Base-by-base conservation (phyloP, 306 rosid genomes). In the Medicago truncatula region DNA sequence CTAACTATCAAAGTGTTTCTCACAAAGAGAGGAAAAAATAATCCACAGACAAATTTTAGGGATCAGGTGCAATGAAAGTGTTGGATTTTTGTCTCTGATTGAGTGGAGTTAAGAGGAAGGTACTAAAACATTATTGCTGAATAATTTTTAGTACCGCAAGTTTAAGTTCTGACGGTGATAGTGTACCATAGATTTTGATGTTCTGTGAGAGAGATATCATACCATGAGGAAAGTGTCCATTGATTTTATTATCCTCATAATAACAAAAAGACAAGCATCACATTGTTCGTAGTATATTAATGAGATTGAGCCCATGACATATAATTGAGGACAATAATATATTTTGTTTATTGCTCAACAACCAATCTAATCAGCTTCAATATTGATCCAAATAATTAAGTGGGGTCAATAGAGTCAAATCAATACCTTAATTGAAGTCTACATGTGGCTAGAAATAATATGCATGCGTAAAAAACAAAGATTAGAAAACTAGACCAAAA, bases 241-340 rank as follows among this genome's bases (percentile, higher is more conserved):
- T 70, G 70, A 83, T 79, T 76, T 76, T 20, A 16, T 80, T 76
- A 46, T 69, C 62, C 61, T 61, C 53, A 41, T 76, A 76, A 40
- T 72, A 52, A 68, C 16, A 18, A 66, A 52, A 72, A 67, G 65
- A 76, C 62, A 77, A 67, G 28, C 57, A 77, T 73, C 68, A 20
- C n/a, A 63, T 43, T 20, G 80, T 80, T 69, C 70, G 50, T 72
- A 72, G 82, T 43, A 80, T 68, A 44, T 73, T 57, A 61, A 21
- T 71, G 76, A 73, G 67, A 76, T 65, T 80, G 46, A 76, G 47
- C 74, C 77, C 84, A 61, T 72, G 28, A 80, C 18, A 28, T 53
- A 73, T 71, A 67, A 80, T 76, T 80, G 79, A 79, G 39, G 34
- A 59, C 84, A 76, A 66, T 83, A 65, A 76, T 80, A 72, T 66